phyloP scores from a whole-genome alignment of 1,139 yeast species.

The Debaryomycetaceae sp. region DNA sequence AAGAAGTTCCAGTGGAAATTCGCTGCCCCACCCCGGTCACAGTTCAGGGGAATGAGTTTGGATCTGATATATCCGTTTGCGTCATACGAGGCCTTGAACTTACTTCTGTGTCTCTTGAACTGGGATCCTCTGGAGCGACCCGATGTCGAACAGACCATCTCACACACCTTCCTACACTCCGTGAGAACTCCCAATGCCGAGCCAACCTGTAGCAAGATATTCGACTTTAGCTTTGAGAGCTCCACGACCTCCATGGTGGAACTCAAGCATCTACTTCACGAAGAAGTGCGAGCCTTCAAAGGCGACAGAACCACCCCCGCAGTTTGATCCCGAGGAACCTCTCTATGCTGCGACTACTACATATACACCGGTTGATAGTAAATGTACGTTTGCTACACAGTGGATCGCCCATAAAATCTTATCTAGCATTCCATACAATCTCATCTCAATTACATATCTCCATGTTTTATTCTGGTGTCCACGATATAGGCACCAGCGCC shows the following conservation, averaged over 20 bases:
- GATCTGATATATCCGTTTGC: constrained; percentile 57
- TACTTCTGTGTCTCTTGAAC: constrained; percentile 48
- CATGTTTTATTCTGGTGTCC: too few species aligned
- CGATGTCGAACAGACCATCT: constrained; percentile 48
- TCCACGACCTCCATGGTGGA: constrained; percentile 29
- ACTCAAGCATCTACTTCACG: constrained; percentile 42
- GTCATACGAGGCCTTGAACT: constrained; percentile 39
- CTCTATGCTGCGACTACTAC: too few species aligned
- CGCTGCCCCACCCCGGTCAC: constrained; percentile 32
- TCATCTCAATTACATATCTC: too few species aligned
- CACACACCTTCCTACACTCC: constrained; percentile 45
- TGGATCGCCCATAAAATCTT: too few species aligned
- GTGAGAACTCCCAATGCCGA: constrained; percentile 53
- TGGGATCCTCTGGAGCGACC: constrained; percentile 57
- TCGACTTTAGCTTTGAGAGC: constrained; percentile 64
- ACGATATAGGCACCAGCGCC: too few species aligned
- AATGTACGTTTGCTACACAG: too few species aligned
- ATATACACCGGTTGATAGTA: too few species aligned
- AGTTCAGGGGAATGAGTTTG: constrained; percentile 44
- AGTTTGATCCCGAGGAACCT: not conserved
- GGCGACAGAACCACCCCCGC: constrained; percentile 1
- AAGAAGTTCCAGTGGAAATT: constrained; percentile 27
- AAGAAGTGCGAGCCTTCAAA: constrained; percentile 39
- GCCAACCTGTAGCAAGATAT: constrained; percentile 40
- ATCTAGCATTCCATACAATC: too few species aligned